These are phyloP conservation scores for Hemileccinum rubropunctum DNA, from an alignment of 768 basidiomycete genomes.

Conservation along the genomic window DNA sequence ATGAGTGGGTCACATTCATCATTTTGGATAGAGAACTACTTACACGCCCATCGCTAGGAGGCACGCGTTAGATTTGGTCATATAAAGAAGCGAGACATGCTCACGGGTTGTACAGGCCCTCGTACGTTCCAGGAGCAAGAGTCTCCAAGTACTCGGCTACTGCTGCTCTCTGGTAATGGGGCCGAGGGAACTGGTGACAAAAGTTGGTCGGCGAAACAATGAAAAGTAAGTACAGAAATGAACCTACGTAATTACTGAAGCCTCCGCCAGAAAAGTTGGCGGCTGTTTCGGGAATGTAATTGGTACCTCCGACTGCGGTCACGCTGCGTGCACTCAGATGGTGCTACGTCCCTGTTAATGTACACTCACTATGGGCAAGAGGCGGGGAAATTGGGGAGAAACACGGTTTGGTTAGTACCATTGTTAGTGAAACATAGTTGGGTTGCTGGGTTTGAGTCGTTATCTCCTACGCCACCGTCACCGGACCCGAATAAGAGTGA, in stretches of 20 bases:
- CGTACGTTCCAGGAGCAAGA: conserved; percentile 48
- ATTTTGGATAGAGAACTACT: not conserved
- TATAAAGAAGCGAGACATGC: conserved; percentile 12
- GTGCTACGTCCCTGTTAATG: not conserved
- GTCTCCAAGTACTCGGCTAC: conserved; percentile 44
- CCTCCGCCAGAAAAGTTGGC: conserved; percentile 68
- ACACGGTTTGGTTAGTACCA: conserved; percentile 51
- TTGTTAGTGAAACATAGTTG: too few relatives aligned
- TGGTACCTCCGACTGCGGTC: conserved; percentile 72
- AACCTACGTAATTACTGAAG: conserved; percentile 62
- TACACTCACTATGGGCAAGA: conserved; percentile 51
- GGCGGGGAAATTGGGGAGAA: conserved; percentile 62
- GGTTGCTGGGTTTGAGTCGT: conserved; percentile 51
- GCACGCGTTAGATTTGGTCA: not conserved
- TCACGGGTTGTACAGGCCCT: conserved; percentile 60
- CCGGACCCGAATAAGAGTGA: conserved; percentile 66
- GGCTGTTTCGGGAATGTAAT: conserved; percentile 55
- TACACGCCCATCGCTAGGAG: conserved; percentile 50
- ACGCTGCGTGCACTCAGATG: conserved; percentile 42
- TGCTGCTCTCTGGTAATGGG: conserved; percentile 48
- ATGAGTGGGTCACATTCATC: not conserved
- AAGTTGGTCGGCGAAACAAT: not conserved
- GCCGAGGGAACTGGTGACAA: conserved; percentile 46
- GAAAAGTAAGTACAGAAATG: not conserved
- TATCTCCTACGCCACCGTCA: conserved; percentile 68